Percentiles rank a stretch among this genome's conserved stretches.
Evolutionary conservation across 768 basidiomycete genomes (phyloP).

Genomic region (Plicaturopsis crispa): DNA sequence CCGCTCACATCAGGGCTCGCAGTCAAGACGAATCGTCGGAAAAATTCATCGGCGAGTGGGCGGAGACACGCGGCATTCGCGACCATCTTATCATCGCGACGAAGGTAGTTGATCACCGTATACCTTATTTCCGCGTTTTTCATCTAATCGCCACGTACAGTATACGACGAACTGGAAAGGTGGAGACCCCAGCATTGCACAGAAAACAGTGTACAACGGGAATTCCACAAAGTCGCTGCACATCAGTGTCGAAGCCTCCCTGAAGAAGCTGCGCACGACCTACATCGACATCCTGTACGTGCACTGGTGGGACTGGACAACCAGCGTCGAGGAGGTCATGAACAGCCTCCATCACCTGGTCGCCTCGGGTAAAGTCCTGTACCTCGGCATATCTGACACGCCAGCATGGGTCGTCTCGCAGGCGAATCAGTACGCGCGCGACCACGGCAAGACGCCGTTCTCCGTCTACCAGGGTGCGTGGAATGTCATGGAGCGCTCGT

Average conservation of each 20-base stretch:
- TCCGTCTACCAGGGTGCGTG: constrained; percentile 35
- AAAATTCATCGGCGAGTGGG: constrained; percentile 34
- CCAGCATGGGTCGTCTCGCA: constrained; percentile 31
- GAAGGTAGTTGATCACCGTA: constrained; percentile 18
- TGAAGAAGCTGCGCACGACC: constrained; percentile 47
- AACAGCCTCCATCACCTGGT: constrained; percentile 34
- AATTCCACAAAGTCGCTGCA: constrained; percentile 16
- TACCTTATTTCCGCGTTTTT: constrained; percentile 29
- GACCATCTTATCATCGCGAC: constrained; percentile 29
- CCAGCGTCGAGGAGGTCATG: constrained; percentile 40
- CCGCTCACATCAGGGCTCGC: neutral
- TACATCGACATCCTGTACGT: constrained; percentile 54
- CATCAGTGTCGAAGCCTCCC: constrained; percentile 25
- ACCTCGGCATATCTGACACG: constrained; percentile 25
- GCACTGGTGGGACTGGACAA: constrained; percentile 45
- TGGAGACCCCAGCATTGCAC: constrained; percentile 45
- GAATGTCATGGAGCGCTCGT: constrained; percentile 27
- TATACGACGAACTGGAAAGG: constrained; percentile 39
- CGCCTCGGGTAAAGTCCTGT: constrained; percentile 34
- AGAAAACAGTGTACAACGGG: constrained; percentile 30
- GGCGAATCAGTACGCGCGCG: constrained; percentile 34
- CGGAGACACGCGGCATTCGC: constrained; percentile 23
- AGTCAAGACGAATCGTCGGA: constrained; percentile 21
- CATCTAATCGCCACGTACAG: constrained; percentile 42
- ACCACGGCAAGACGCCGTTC: constrained; percentile 35